phyloP scores from a whole-genome alignment of 192 early-diverging fungal genomes.

The Coemansia sp. region DNA sequence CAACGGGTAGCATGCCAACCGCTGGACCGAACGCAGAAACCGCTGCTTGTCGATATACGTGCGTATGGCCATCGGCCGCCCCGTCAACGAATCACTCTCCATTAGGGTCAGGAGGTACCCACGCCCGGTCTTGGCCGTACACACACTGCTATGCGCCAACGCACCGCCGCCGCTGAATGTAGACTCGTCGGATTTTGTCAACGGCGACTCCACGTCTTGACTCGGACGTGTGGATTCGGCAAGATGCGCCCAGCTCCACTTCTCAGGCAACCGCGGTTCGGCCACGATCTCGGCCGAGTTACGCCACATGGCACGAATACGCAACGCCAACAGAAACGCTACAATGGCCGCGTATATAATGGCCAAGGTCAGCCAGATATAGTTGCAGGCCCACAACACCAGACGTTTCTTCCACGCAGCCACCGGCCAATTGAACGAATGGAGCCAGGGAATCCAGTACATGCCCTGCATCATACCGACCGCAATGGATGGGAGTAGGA shows the following conservation, averaged over 20 bases:
- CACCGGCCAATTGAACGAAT: constrained; percentile 32
- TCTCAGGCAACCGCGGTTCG: constrained; percentile 31
- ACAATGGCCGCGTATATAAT: constrained; percentile 25
- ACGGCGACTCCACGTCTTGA: constrained; percentile 1
- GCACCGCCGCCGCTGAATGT: neutral
- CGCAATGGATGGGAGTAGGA: constrained; percentile 16
- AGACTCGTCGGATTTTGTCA: neutral
- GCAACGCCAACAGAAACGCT: constrained; percentile 8
- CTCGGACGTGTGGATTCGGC: constrained; percentile 8
- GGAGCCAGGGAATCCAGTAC: constrained; percentile 30
- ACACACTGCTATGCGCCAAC: no score
- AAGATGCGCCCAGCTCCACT: constrained; percentile 38
- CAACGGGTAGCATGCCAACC: constrained; percentile 35
- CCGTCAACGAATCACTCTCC: constrained; percentile 1
- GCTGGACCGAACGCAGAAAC: constrained; percentile 39
- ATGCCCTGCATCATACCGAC: constrained; percentile 24
- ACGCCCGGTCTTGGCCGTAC: neutral
- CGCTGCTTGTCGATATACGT: constrained; percentile 31
- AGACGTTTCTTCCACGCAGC: constrained; percentile 2
- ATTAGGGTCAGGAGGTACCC: constrained; percentile 34
- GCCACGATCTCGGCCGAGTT: constrained; percentile 23
- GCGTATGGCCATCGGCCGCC: constrained; percentile 17
- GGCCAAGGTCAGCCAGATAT: constrained; percentile 23
- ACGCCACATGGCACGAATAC: constrained; percentile 35
- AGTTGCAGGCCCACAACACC: constrained; percentile 39